Base-by-base conservation (phyloP, 352 stramenopile species). In the Stephanocyclus meneghinianus region DNA sequence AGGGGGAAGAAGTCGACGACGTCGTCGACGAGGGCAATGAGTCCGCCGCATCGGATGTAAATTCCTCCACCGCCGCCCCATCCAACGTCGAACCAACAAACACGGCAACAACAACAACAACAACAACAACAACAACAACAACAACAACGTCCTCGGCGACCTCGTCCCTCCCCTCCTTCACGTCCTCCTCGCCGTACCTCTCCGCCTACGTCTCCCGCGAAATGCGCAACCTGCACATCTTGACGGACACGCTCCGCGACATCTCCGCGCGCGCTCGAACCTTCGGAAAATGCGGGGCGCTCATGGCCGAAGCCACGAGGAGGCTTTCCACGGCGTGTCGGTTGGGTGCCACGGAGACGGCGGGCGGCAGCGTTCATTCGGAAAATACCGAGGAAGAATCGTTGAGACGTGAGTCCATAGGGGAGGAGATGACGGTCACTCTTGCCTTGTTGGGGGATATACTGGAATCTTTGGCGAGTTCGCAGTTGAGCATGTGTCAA, bases 131-230 rank as follows among this genome's bases (percentile, higher is more conserved):
- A 10, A 15, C 44, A 10, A 26, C 21, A 0, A 57, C 26, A 15
- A 4, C 62, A 44, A 37, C 37, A 18, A 16, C 37, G 62, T 18
- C 40, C 1, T 9, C 40, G 15, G 3, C 44, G 16, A 62, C 74
- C 10, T 78, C 53, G 2, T 70, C 69, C 18, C 71, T 78, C 48
- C 76, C 76, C 1, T 81, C 77, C 71, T 93, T 93, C 71, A 91
- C 85, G 16, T 89, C 87, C 13, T 86, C 92, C 62, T 92, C 85
- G 50, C 89, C 89, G 0, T 93, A 93, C 62, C 91, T 90, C 53
- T 78, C 80, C 63, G 85, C 81, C 7, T 93, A 92, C 78, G 86
- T 91, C 40, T 84, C 91, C 42, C 81, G 85, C 40, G 87, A 93
- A 76, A 78, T 91, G 73, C 74, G 82, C 35, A 87, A 85, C 21